A percentile compares a stretch with the other conserved stretches of the same genome.
Conservation (phyloP, 768 basidiomycete genomes). For the Russula vinacea region DNA sequence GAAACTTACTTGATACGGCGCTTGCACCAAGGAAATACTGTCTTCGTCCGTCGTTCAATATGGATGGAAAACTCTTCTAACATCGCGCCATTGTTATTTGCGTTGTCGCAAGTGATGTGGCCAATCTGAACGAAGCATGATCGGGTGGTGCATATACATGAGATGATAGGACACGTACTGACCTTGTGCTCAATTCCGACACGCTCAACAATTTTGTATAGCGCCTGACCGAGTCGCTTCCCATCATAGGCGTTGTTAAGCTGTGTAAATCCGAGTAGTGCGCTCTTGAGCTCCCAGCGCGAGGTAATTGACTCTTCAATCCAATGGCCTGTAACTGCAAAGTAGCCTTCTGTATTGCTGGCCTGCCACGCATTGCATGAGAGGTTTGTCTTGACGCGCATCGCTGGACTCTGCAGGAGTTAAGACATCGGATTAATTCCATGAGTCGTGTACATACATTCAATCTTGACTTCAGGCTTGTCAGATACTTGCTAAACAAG, state of each 20-base stretch:
- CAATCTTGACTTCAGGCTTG: too few species aligned
- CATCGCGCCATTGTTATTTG: too few species aligned
- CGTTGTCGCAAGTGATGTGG: too few species aligned
- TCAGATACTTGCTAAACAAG: too few species aligned
- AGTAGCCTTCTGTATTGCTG: neutral
- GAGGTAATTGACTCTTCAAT: neutral
- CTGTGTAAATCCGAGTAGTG: neutral
- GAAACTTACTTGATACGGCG: neutral
- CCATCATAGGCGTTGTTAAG: neutral
- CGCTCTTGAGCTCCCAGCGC: neutral
- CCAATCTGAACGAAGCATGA: neutral
- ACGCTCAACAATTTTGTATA: neutral
- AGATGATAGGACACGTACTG: neutral
- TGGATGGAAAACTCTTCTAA: too few species aligned
- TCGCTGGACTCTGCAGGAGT: too few species aligned
- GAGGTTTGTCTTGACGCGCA: neutral
- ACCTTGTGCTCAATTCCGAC: neutral
- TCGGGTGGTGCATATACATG: too few species aligned
- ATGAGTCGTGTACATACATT: too few species aligned
- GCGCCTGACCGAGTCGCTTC: neutral
- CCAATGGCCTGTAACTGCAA: neutral
- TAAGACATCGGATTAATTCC: too few species aligned
- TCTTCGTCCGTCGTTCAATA: too few species aligned
- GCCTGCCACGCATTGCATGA: neutral
- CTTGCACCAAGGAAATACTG: neutral